Conservation (phyloP, 2,329 filamentous ascomycete genomes). For the Lomentospora prolificans region DNA sequence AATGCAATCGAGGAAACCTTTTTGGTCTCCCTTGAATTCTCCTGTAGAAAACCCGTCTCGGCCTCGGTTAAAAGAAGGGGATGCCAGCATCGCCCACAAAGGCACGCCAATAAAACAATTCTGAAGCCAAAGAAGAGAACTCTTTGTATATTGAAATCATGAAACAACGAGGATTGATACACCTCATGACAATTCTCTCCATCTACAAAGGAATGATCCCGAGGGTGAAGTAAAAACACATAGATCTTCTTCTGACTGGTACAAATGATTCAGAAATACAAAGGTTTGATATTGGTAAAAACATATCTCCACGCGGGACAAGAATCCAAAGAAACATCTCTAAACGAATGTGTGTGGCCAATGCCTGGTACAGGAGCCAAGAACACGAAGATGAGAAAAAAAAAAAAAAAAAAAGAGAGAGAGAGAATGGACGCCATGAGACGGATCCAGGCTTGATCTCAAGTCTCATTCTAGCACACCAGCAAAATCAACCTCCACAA, state of each 20-base stretch:
- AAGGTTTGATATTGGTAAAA: neutral
- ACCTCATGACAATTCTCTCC: too few species aligned
- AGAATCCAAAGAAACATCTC: neutral
- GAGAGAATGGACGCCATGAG: neutral
- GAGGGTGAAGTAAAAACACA: neutral
- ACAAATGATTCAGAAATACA: neutral
- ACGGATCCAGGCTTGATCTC: neutral
- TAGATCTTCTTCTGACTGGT: neutral
- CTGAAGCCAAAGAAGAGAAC: too few species aligned
- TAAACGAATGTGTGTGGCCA: neutral
- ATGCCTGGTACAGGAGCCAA: neutral
- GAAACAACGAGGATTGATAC: too few species aligned
- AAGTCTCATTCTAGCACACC: neutral
- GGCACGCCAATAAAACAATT: too few species aligned
- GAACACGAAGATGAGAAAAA: too few species aligned
- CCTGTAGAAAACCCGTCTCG: too few species aligned
- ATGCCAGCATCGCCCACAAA: neutral
- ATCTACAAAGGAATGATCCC: too few species aligned
- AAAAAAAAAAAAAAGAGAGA: conserved; percentile 5
- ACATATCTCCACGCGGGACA: neutral
- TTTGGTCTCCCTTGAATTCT: too few species aligned
- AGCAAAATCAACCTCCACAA: neutral
- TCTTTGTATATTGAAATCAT: too few species aligned
- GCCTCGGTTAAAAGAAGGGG: too few species aligned
- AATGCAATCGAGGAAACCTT: too few species aligned